Conservation (phyloP, 1,284 basidiomycete genomes). For the Xanthoconium separans region DNA sequence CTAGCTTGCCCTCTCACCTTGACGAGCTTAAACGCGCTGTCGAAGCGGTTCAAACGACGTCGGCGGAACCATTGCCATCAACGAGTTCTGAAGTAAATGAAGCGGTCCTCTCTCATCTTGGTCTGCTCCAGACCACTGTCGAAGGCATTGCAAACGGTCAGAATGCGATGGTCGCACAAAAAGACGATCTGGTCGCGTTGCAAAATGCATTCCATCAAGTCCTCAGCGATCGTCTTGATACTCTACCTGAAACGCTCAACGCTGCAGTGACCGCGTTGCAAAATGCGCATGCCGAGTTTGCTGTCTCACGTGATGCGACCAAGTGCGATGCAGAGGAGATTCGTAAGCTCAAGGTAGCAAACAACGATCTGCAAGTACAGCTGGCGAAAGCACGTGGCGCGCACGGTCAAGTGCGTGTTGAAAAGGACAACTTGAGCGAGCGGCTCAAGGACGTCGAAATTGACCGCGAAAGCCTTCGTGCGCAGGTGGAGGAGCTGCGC, state of each 20-base stretch:
- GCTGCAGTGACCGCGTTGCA: conserved; percentile 56
- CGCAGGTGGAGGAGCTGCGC: conserved; percentile 56
- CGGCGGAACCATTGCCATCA: conserved; percentile 13
- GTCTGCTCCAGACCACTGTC: conserved; percentile 46
- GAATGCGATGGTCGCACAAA: conserved; percentile 43
- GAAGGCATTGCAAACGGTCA: conserved; percentile 45
- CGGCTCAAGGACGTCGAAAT: conserved; percentile 57
- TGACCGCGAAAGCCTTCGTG: conserved; percentile 60
- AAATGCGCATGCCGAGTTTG: conserved; percentile 59
- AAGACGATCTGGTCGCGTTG: conserved; percentile 42
- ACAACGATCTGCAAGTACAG: conserved; percentile 67
- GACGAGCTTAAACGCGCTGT: conserved; percentile 42
- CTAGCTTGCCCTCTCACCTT: conserved; percentile 44
- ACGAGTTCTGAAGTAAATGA: conserved; percentile 30
- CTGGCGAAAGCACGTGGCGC: conserved; percentile 70
- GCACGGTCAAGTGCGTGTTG: conserved; percentile 75
- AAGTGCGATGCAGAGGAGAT: conserved; percentile 69
- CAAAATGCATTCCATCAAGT: conserved; percentile 46
- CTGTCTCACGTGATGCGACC: conserved; percentile 50
- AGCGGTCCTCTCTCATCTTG: conserved; percentile 28
- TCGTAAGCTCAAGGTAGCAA: conserved; percentile 48
- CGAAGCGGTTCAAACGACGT: conserved; percentile 11
- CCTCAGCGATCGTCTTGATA: conserved; percentile 50
- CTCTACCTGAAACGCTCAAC: conserved; percentile 58
- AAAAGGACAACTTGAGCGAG: conserved; percentile 70